Evolutionary conservation across 1,284 basidiomycete species (phyloP).

Genomic region (Trametes versicolor): DNA sequence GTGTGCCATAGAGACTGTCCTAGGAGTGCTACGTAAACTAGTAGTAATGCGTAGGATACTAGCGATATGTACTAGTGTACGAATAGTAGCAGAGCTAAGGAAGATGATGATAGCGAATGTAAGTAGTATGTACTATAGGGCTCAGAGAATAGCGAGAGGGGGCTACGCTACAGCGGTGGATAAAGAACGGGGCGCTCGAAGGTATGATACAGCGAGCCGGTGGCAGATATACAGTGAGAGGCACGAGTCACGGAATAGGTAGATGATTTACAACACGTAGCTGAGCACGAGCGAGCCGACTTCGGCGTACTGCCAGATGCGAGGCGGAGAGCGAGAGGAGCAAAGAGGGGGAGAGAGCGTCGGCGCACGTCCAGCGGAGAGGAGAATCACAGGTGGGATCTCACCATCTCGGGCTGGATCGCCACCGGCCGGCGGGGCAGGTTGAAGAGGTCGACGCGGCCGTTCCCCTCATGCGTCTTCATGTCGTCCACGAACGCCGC

Average conservation of each 20-base stretch:
- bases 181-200: background rate
- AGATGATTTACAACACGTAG: constrained; percentile 6
- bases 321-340: background rate
- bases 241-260: background rate
- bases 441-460: constrained; percentile 27
- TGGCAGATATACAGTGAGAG: background rate
- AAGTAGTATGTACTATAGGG: too few relatives aligned
- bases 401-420: constrained; percentile 32
- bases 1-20: background rate
- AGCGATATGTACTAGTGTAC: background rate
- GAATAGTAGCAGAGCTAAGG: background rate
- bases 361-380: background rate
- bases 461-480: constrained; percentile 35
- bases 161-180: background rate
- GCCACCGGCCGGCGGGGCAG: background rate
- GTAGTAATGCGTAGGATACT: background rate
- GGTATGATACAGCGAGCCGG: constrained; percentile 1
- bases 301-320: background rate
- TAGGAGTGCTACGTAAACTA: background rate
- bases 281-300: constrained; percentile 1
- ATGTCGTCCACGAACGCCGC: constrained; percentile 40
- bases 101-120: too few relatives aligned
- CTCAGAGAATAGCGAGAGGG: too few relatives aligned
- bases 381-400: constrained; percentile 35
- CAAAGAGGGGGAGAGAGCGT: background rate